phyloP scores from a whole-genome alignment of 805 yeast genomes.

The Sugiyamaella boreocaroliniensis region DNA sequence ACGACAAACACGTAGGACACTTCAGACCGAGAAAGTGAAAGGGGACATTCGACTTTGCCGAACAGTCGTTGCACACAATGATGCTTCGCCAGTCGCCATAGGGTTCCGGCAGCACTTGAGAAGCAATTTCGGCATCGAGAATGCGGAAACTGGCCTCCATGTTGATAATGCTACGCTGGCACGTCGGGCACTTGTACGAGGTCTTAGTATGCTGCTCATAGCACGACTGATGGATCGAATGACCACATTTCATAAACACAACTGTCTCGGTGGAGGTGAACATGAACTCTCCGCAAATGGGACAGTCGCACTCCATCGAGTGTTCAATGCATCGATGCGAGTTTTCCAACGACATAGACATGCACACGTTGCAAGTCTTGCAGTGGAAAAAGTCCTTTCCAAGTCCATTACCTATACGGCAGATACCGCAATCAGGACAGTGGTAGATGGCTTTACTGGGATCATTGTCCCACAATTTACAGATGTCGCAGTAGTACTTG shows the following conservation, averaged over 20 bases:
- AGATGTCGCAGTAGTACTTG: constrained; percentile 65
- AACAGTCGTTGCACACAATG: constrained; percentile 71
- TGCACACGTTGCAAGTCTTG: constrained; percentile 80
- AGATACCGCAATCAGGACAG: constrained; percentile 88
- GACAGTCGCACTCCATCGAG: constrained; percentile 86
- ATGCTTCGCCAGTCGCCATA: constrained; percentile 69
- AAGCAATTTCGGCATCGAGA: constrained; percentile 71
- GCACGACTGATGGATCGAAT: constrained; percentile 83
- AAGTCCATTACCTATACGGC: constrained; percentile 81
- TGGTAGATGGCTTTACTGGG: constrained; percentile 76
- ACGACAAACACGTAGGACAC: constrained; percentile 81
- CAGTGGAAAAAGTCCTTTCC: constrained; percentile 91
- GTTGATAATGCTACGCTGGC: constrained; percentile 75
- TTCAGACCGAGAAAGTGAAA: constrained; percentile 83
- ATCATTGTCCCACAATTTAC: constrained; percentile 79
- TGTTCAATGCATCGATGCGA: constrained; percentile 80
- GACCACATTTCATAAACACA: constrained; percentile 91
- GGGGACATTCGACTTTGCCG: constrained; percentile 64
- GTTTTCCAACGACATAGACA: constrained; percentile 68
- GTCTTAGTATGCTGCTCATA: constrained; percentile 75
- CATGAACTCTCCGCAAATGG: constrained; percentile 86
- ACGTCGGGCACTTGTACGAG: constrained; percentile 85
- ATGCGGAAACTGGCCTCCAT: constrained; percentile 87
- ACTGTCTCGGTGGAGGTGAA: constrained; percentile 76
- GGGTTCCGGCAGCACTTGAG: constrained; percentile 75